Base-by-base conservation (phyloP, 1,284 basidiomycete genomes). In the Malassezia sp. region DNA sequence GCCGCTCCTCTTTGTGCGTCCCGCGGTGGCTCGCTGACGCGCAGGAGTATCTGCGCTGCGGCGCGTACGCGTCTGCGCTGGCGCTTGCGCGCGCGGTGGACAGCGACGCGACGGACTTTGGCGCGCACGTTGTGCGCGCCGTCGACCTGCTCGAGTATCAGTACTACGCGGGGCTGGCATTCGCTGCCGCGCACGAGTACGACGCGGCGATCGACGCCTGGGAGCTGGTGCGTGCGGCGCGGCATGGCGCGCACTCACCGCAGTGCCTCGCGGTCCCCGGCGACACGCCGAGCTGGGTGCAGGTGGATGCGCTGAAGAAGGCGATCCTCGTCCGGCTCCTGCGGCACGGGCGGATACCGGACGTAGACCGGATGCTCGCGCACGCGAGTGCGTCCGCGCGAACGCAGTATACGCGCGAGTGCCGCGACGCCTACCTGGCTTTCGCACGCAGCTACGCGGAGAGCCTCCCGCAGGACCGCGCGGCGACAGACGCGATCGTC, bases 281-380 rank as follows among this genome's bases (percentile, higher is more conserved):
- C 0, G 73, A 76, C 1, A 74, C 74, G 1, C 77, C 80, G 0
- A 77, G 79, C 1, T 79, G 81, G 3, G 74, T 89, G 5, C 86
- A 90, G 65, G 69, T 86, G 57, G 85, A 88, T 59, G 85, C 85
- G 0, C 74, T 82, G 63, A 89, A 89, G 74, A 86, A 87, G 71
- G 72, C 85, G 30, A 71, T 78, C 7, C 73, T 88, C 5, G 76
- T 85, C 6, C 84, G 86, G 60, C 71, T 88, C 21, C 81, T 88
- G 39, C 72, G 76, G 12, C 75, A 79, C 49, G 85, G 84, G 28
- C 79, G 79, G 73, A 80, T 81, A 24, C 24, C 73, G 26, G 47
- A 35, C 17, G 17, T 27, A 2, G 12, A 30, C 2, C 14, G 9
- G 18, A 20, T 42, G 28, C 22, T 42, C 6, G 32, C 22, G 14